phyloP scores from a whole-genome alignment of 2,329 filamentous ascomycete species.

The Stachybotrys chartarum region DNA sequence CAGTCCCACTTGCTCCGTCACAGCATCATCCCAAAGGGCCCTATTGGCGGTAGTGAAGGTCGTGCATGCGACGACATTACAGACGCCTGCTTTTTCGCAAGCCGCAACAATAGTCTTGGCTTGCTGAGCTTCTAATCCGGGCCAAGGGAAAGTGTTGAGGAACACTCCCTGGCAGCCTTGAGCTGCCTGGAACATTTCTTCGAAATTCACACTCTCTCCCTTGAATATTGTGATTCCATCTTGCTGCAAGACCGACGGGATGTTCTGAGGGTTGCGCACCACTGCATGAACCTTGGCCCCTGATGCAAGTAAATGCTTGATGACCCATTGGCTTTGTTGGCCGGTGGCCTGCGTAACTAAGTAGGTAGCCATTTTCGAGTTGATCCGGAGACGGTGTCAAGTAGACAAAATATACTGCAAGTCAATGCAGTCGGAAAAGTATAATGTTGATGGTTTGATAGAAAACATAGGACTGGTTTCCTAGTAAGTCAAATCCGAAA shows the following conservation, averaged over 20 bases:
- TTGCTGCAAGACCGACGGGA: constrained; percentile 14
- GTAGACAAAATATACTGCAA: too few relatives aligned
- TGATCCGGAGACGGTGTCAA: background rate
- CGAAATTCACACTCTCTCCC: constrained; percentile 24
- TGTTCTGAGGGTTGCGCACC: constrained; percentile 24
- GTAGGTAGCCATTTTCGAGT: constrained; percentile 21
- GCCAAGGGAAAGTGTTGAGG: constrained; percentile 15
- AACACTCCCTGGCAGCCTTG: constrained; percentile 25
- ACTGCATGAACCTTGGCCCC: constrained; percentile 27
- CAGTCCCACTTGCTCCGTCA: constrained; percentile 7
- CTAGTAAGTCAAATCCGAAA: too few relatives aligned
- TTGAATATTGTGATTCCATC: constrained; percentile 24
- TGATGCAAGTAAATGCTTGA: constrained; percentile 22
- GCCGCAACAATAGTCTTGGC: constrained; percentile 23
- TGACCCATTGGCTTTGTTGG: constrained; percentile 19
- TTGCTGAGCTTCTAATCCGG: constrained; percentile 19
- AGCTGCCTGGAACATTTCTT: constrained; percentile 21
- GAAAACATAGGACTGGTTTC: too few relatives aligned
- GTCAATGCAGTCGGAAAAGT: too few relatives aligned
- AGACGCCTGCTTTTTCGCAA: constrained; percentile 21
- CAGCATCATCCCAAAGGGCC: constrained; percentile 14
- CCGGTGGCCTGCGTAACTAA: constrained; percentile 28
- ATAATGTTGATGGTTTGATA: too few relatives aligned
- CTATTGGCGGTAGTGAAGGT: constrained; percentile 10
- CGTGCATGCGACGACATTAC: constrained; percentile 18